Evolutionary conservation across 169 alveolate species (phyloP), one percentile per base, ranked within the genome.

Genomic region (Plasmodium falciparum): DNA sequence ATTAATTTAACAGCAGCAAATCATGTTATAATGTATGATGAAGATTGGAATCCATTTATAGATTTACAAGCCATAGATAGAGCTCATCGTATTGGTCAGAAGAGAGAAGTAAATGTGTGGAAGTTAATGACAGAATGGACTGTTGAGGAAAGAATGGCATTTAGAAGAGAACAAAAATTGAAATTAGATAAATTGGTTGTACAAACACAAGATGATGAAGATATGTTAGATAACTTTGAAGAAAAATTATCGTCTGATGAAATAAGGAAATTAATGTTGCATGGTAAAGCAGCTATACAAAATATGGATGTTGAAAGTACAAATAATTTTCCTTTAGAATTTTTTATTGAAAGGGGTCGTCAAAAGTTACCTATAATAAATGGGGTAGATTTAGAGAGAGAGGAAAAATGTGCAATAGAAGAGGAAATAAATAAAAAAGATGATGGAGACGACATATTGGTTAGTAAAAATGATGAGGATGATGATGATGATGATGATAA

Each of bases 51-150:
- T 91, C 99, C 99, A 0, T 95, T 99, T 75, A 98, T 98, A 94
- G 99, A 99, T 94, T 97, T 98, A 11, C 99, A 99, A 88, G 99
- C 99, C 8, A 97, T 99, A 2, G 99, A 98, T 92, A 96, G 99
- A 74, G 99, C 99, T 9, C 99, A 98, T 92, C 95, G 99, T 72
- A 98, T 98, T 39, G 99, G 99, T 9, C 99, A 99, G 95, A 97
- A 98, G 56, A 97, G 99, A 76, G 97, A 95, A 65, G 99, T 99
- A 33, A 97, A 96, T 88, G 99, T 99, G 29, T 98, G 98, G 97
- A 95, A 99, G 54, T 93, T 99, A 73, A 95, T 98, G 54, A 97
- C 99, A 1, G 99, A 97, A 86, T 97, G 99, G 97, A 98, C 99
- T 12, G 99, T 98, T 5, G 99, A 99, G 93, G 99, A 99, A 94